Conservation (phyloP, 2,329 filamentous ascomycete genomes). For the Beauveria asiatica region DNA sequence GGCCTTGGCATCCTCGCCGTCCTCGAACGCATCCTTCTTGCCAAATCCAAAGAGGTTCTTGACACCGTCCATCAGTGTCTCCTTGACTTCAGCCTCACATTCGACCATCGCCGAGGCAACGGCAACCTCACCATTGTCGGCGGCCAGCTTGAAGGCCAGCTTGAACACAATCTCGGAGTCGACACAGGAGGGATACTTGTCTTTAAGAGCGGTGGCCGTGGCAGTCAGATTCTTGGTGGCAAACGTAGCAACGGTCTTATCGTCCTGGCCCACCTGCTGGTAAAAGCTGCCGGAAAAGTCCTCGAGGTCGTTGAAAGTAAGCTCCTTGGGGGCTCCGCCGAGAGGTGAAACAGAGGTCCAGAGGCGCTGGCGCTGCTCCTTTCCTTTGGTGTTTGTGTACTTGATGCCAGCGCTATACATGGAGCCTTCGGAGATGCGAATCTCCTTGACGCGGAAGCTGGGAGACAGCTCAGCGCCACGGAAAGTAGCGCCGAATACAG, state of each 20-base stretch:
- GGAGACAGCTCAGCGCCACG: constrained; percentile 86
- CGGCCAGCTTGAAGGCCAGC: constrained; percentile 63
- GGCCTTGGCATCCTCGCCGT: constrained; percentile 24
- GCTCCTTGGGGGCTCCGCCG: constrained; percentile 69
- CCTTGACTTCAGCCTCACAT: constrained; percentile 75
- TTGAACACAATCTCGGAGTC: constrained; percentile 72
- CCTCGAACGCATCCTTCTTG: constrained; percentile 75
- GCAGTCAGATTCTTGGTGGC: constrained; percentile 79
- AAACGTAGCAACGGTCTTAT: constrained; percentile 57
- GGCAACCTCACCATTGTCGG: constrained; percentile 70
- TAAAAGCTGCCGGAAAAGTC: constrained; percentile 77
- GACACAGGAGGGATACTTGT: constrained; percentile 64
- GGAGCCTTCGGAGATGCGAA: constrained; percentile 69
- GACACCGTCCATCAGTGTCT: constrained; percentile 81
- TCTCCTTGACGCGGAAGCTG: constrained; percentile 97
- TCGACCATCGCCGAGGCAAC: constrained; percentile 69
- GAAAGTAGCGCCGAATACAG: constrained; percentile 92
- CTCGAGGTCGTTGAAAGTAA: constrained; percentile 72
- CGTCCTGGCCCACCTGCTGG: constrained; percentile 55
- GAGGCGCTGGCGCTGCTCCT: constrained; percentile 70
- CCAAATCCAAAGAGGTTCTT: constrained; percentile 96
- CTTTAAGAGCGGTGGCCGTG: constrained; percentile 68
- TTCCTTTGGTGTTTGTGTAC: constrained; percentile 60
- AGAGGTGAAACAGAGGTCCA: constrained; percentile 71
- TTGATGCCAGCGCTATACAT: constrained; percentile 67